Base-by-base conservation (phyloP, 164 flowering plant species). In the Berberis vulgaris region DNA sequence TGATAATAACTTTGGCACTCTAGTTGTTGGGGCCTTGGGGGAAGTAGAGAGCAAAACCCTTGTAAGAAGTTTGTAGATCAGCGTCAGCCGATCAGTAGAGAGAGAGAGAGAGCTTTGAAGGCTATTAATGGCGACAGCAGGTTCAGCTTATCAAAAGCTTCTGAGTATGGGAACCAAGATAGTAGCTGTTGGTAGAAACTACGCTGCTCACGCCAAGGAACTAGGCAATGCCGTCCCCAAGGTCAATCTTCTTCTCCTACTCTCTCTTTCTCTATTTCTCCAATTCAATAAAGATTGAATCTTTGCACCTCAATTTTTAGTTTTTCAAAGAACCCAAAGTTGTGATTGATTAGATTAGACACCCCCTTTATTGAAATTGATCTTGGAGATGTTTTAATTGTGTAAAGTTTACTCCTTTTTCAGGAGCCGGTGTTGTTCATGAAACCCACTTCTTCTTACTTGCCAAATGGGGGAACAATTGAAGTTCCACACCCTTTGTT, bases 191-290 rank as follows among this genome's bases (percentile, higher is more conserved):
- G 99, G 99, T 61, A 79, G 97, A n/a, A 94, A 94, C 82, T 94
- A 94, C 79, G 96, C 87, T 40, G 96, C 97, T 63, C 99, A 94
- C 74, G 99, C 99, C 71, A 91, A 84, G 70, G 99, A 94, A 62
- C 93, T 94, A 63, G 99, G 99, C 71, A 91, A 89, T 84, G 91
- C 97, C 67, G 86, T 91, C 12, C 97, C 99, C 43, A 94, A 87
- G 92, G 97, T 90, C 11, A 5, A 52, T 47, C 10, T 4, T 43
- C 13, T 54, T 49, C 41, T 8, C 11, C 41, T 54, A 58, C 62
- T 47, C 56, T 65, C 50, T 50, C 55, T 12, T 44, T 13, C 3
- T 55, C 7, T 55, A 55, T 13, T 11, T 47, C 3, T 47, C 10
- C 5, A 1, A 6, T 13, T 3, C 3, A 40, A 5, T 57, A 3